Evolutionary conservation across 345 rosid species (phyloP).

Genomic region (Linum usitatissimum): DNA sequence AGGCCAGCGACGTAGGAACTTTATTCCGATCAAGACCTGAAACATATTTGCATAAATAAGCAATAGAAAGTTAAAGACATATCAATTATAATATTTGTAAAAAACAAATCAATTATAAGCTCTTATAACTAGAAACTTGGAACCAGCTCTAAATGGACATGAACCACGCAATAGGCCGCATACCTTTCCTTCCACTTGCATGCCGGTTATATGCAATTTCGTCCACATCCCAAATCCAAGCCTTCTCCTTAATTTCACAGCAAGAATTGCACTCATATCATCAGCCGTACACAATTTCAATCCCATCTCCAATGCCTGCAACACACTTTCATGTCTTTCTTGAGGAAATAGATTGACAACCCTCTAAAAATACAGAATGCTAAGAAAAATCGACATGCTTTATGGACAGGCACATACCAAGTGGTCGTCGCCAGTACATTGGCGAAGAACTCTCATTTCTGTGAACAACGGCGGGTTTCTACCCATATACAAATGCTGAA

Average conservation of each 20-base stretch:
- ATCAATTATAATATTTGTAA: too few relatives aligned
- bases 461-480: slow-evolving; percentile 82
- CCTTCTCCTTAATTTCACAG: slow-evolving; percentile 73
- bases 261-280: slow-evolving; percentile 88
- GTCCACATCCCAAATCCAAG: slow-evolving; percentile 94
- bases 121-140: too few relatives aligned
- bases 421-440: slow-evolving; percentile 68
- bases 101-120: background rate
- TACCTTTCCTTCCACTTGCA: slow-evolving; percentile 98
- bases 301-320: slow-evolving; percentile 85
- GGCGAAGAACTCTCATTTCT: slow-evolving; percentile 59
- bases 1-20: slow-evolving; percentile 80
- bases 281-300: slow-evolving; percentile 83
- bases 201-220: slow-evolving; percentile 80
- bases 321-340: slow-evolving; percentile 11
- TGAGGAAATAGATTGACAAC: background rate
- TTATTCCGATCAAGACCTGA: slow-evolving; percentile 83
- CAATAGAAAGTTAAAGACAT: background rate
- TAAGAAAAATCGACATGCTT: background rate
- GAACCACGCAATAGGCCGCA: background rate
- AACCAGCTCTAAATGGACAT: background rate
- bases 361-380: background rate
- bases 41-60: background rate
- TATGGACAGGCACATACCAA: slow-evolving; percentile 38
- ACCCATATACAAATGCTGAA: slow-evolving; percentile 79